Evolutionary conservation across 257 asterid species (phyloP).

Genomic region (Solanum gandarillasii): DNA sequence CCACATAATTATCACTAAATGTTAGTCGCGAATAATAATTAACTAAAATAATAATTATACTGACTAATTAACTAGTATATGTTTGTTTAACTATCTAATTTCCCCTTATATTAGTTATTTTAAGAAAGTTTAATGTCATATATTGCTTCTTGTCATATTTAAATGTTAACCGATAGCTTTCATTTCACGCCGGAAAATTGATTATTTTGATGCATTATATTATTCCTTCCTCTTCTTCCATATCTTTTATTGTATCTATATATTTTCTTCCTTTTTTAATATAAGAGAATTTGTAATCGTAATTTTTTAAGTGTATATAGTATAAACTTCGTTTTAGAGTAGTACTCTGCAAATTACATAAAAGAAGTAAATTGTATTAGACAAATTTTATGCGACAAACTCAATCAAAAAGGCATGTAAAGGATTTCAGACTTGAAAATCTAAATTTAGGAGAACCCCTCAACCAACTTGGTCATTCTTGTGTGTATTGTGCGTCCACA

Average conservation of each 20-base stretch:
- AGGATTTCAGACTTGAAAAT: not conserved
- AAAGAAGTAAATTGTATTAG: not conserved
- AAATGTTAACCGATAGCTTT: not conserved
- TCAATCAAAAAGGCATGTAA: not conserved
- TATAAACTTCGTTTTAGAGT: not conserved
- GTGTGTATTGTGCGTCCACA: not conserved
- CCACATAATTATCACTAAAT: no score
- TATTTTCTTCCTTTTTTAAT: not conserved
- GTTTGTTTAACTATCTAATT: no score
- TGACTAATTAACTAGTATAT: no score
- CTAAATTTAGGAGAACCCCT: fast-evolving
- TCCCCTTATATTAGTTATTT: not conserved
- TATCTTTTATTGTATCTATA: not conserved
- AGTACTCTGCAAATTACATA: not conserved
- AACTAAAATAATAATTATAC: no score
- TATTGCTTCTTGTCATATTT: not conserved
- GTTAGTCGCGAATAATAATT: no score
- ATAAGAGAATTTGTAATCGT: not conserved
- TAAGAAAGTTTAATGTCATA: not conserved
- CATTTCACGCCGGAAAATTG: not conserved
- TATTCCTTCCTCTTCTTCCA: not conserved
- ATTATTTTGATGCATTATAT: not conserved
- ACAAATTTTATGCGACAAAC: fast-evolving
- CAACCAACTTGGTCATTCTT: not conserved
- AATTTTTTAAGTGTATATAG: not conserved